Evolutionary conservation across 768 basidiomycete species (phyloP), one percentile per base, ranked within the genome.

Genomic region (Lactarius akahatsu): DNA sequence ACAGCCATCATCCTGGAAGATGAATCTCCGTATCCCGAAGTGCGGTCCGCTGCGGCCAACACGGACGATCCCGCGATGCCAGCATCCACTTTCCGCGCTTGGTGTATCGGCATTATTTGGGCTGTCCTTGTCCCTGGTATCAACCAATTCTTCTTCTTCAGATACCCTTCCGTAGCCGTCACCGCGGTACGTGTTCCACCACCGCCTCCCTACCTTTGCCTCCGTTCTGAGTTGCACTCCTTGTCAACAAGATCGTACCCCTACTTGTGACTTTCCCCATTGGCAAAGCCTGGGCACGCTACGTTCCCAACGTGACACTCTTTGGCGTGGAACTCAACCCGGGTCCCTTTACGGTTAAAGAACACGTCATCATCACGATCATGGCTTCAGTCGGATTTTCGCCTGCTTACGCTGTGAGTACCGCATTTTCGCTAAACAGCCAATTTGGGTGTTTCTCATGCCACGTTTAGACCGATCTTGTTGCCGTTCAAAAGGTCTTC

Each of bases 101-200:
- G 79, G 79, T 59, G 71, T 50, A 74, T 78, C 57, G 79, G 79
- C 45, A 23, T 78, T 40, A 57, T 71, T 30, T 86, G 83, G 81
- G 78, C 86, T 0, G 77, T 87, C 68, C 18, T 92, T 61, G 79
- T 91, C 32, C 80, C 88, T 1, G 87, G 88, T 55, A 79, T 91
- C 80, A 91, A 91, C 75, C 89, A 90, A 71, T 90, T 90, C 76
- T 89, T 90, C 75, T 86, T 82, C 75, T 84, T 90, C 70, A 83
- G 88, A 41, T 90, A 84, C 72, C 89, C 88, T 10, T 74, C 78
- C 9, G 75, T 79, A 34, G 18, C 28, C 5, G 60, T 81, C 20
- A 1, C 2, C 4, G 1, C 30, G 6, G 59, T 50, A 13, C 2
- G 59, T 40, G 34, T 30, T 43, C 9, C 1, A 18, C 16, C 0